Percentiles rank a stretch among this genome's conserved stretches.
phyloP scores from a whole-genome alignment of 371 early-diverging fungal genomes.

The Mortierella sp. region DNA sequence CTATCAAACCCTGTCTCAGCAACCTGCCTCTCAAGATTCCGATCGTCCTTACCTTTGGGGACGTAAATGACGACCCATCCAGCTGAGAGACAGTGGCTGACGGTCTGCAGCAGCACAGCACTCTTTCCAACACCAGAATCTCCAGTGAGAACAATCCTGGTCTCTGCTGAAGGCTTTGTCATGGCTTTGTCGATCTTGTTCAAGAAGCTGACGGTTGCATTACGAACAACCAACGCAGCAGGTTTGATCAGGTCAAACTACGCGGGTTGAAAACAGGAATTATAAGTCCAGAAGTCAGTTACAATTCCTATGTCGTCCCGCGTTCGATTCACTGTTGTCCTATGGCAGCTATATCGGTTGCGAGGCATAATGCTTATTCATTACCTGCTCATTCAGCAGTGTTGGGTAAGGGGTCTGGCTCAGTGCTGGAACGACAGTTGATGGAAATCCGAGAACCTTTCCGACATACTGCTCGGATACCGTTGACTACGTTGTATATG shows the following conservation, averaged over 20 bases:
- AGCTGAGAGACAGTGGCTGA: slow-evolving; percentile 54
- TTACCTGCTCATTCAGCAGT: slow-evolving; percentile 53
- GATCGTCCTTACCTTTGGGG: slow-evolving; percentile 47
- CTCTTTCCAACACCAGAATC: slow-evolving; percentile 57
- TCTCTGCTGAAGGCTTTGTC: slow-evolving; percentile 40
- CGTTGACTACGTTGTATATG: slow-evolving; percentile 37
- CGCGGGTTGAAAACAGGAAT: not conserved
- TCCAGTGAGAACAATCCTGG: slow-evolving; percentile 53
- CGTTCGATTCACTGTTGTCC: no score
- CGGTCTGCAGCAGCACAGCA: slow-evolving; percentile 55
- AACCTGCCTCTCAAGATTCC: no score
- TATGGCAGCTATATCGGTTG: no score
- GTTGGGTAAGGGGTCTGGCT: slow-evolving; percentile 39
- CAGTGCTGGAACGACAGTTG: slow-evolving; percentile 35
- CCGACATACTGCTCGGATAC: slow-evolving; percentile 49
- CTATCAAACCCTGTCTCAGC: no score
- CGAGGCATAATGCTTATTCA: no score
- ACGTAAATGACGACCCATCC: slow-evolving; percentile 59
- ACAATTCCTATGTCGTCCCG: no score
- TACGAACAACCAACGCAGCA: slow-evolving; percentile 52
- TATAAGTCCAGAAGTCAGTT: not conserved
- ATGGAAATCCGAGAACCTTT: slow-evolving; percentile 40
- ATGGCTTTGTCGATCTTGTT: slow-evolving; percentile 44
- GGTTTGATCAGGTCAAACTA: slow-evolving; percentile 53
- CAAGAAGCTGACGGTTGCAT: slow-evolving; percentile 42